A percentile compares a stretch with the other conserved stretches of the same genome.
Conservation (phyloP, 1,284 basidiomycete species). For the Trichosporon asahii region DNA sequence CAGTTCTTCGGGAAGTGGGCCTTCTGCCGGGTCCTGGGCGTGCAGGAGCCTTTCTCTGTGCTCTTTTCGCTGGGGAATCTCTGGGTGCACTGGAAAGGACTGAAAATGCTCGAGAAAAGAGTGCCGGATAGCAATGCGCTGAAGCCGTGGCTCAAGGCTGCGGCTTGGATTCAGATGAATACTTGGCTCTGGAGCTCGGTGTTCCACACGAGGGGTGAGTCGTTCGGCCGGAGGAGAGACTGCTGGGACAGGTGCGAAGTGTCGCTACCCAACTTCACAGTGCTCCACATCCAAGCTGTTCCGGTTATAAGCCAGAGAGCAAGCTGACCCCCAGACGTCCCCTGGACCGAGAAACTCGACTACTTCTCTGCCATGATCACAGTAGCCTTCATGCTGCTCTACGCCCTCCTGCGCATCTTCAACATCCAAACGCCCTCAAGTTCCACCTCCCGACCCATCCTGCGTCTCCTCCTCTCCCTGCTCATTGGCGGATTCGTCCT, state of each 20-base stretch:
- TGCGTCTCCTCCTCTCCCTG: conserved; percentile 26
- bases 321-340: conserved; percentile 44
- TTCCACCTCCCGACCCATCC: conserved; percentile 11
- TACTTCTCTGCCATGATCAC: conserved; percentile 90
- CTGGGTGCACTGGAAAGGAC: conserved; percentile 64
- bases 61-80: conserved; percentile 83
- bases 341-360: conserved; percentile 82
- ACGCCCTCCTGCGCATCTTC: conserved; percentile 70
- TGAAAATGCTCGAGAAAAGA: conserved; percentile 55
- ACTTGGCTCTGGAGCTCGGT: conserved; percentile 91
- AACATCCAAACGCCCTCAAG: conserved; percentile 56
- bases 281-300: too few species aligned
- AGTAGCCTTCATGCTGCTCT: conserved; percentile 72
- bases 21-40: conserved; percentile 76
- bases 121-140: conserved; percentile 68
- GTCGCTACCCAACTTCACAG: too few species aligned
- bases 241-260: too few species aligned
- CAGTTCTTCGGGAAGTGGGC: conserved; percentile 98
- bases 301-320: too few species aligned
- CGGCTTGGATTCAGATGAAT: conserved; percentile 74
- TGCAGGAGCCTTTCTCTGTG: conserved; percentile 93
- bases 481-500: conserved; percentile 37
- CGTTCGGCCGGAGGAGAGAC: too few species aligned
- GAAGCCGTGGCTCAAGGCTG: conserved; percentile 64
- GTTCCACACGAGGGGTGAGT: conserved; percentile 83